Evolutionary conservation across 768 basidiomycete species (phyloP), one percentile per base, ranked within the genome.

Genomic region (Trametes sanguinea): DNA sequence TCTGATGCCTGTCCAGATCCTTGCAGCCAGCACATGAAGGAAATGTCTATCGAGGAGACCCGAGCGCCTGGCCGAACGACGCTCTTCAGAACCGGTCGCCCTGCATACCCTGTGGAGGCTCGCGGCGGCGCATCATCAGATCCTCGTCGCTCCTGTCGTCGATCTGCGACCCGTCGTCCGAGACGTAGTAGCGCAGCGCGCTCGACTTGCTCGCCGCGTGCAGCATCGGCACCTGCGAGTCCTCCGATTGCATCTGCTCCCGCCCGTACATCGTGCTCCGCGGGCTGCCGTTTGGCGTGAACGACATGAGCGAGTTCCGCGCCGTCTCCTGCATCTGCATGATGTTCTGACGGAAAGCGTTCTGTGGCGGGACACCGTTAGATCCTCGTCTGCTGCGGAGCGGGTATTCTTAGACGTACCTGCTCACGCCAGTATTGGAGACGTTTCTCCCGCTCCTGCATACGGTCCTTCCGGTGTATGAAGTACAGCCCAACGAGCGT

Each of bases 371-470:
- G 29, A 52, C 32, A 61, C 35, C 27, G 33, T 58, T 2, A 60
- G 62, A 51, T 50, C 50, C 39, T 22, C 27, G 57, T 30, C 43
- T 29, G 5, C 6, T n/a, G 22, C 4, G 30, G 10, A 52, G 14
- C 1, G 45, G 17, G 37, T 27, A 22, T 51, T 4, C 11, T n/a
- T 14, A 44, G n/a, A 62, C 67, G 52, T 64, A 86, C 88, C 81
- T 93, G 92, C 77, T 95, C 93, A 66, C 87, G 86, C 88, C 93
- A 94, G 75, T 95, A 94, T 71, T 93, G 91, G 45, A 87, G 76
- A 66, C 93, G 88, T 74, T 89, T 93, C 76, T 90, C 87, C 48
- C 90, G 87, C 68, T 94, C 92, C 60, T 78, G 74, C 44, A 87
- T 86, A 66, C 93, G 85, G 65, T 89, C 83, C 66, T 85, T 83